Evolutionary conservation across 2,329 filamentous ascomycete species (phyloP).

Genomic region (Trichoderma sp.): DNA sequence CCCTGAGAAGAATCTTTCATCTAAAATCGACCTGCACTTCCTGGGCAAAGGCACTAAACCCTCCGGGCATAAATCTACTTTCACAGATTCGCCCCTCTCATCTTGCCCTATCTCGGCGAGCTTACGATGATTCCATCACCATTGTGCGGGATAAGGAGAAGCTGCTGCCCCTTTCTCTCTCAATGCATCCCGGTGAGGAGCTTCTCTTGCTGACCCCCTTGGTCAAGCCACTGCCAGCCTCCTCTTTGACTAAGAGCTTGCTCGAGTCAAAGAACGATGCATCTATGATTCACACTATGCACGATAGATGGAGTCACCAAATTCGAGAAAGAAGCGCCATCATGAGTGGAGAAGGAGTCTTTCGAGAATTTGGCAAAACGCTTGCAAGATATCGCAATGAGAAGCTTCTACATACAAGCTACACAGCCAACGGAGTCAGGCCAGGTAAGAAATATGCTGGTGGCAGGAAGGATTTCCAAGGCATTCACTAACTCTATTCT

Average conservation of each 20-base stretch:
- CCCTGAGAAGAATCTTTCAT: constrained; percentile 71
- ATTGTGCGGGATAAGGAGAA: constrained; percentile 88
- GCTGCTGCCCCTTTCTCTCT: constrained; percentile 75
- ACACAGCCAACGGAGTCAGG: constrained; percentile 87
- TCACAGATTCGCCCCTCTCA: constrained; percentile 81
- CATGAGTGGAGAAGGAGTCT: constrained; percentile 91
- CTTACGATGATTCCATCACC: constrained; percentile 90
- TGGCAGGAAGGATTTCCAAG: not conserved
- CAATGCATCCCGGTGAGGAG: constrained; percentile 81
- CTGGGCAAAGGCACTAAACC: constrained; percentile 89
- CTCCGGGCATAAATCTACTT: constrained; percentile 72
- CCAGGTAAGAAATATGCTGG: constrained; percentile 50
- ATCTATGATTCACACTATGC: constrained; percentile 36
- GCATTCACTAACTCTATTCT: constrained; percentile 13
- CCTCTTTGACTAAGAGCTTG: constrained; percentile 72
- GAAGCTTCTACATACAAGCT: constrained; percentile 88
- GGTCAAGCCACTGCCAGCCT: constrained; percentile 89
- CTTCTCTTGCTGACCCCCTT: constrained; percentile 84
- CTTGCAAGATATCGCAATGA: constrained; percentile 83
- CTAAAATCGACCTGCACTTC: constrained; percentile 84
- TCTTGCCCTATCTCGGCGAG: constrained; percentile 73
- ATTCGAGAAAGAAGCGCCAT: constrained; percentile 58
- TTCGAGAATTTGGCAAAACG: constrained; percentile 81
- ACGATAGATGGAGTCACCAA: constrained; percentile 58
- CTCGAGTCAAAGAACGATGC: constrained; percentile 51